Evolutionary conservation across 495 filamentous ascomycete genomes (phyloP).

Genomic region (Chaetomium fimeti): DNA sequence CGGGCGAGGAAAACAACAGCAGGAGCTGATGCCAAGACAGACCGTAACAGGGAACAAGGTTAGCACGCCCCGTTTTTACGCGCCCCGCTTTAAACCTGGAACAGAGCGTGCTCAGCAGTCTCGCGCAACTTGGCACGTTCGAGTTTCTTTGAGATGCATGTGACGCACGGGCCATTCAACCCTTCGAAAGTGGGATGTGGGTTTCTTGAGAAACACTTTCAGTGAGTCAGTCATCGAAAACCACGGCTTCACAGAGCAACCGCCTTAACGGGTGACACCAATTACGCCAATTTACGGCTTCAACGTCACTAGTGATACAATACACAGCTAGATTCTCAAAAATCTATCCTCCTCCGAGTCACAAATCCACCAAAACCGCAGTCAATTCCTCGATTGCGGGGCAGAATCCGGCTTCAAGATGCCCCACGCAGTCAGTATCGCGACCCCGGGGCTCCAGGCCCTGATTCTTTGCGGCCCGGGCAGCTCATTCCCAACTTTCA

Average conservation of each 20-base stretch:
- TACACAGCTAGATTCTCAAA: neutral
- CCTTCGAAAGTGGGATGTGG: slow-evolving; percentile 20
- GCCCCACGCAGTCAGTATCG: slow-evolving; percentile 43
- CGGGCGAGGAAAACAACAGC: slow-evolving; percentile 26
- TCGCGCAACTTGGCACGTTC: too few relatives aligned
- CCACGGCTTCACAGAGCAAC: neutral
- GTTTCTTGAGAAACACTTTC: slow-evolving; percentile 1
- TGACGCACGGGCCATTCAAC: slow-evolving; percentile 16
- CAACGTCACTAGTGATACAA: neutral
- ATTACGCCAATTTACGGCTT: neutral
- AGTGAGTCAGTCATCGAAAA: slow-evolving; percentile 17
- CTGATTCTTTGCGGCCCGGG: slow-evolving; percentile 91
- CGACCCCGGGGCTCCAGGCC: slow-evolving; percentile 82
- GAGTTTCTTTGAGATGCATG: slow-evolving; percentile 6
- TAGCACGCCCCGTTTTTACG: neutral
- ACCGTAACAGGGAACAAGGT: neutral
- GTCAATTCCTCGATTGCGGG: slow-evolving; percentile 5
- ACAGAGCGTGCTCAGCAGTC: too few relatives aligned
- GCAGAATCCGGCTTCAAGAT: slow-evolving; percentile 9
- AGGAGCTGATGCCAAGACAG: slow-evolving; percentile 28
- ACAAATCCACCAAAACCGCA: neutral
- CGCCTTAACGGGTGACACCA: neutral
- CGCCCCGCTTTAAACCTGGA: slow-evolving; percentile 7
- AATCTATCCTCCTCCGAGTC: too few relatives aligned
- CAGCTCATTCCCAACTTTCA: slow-evolving; percentile 87